A percentile compares a stretch with the other conserved stretches of the same genome.
phyloP scores from a whole-genome alignment of 495 filamentous ascomycete genomes.

The Friedmanniomyces simplex region DNA sequence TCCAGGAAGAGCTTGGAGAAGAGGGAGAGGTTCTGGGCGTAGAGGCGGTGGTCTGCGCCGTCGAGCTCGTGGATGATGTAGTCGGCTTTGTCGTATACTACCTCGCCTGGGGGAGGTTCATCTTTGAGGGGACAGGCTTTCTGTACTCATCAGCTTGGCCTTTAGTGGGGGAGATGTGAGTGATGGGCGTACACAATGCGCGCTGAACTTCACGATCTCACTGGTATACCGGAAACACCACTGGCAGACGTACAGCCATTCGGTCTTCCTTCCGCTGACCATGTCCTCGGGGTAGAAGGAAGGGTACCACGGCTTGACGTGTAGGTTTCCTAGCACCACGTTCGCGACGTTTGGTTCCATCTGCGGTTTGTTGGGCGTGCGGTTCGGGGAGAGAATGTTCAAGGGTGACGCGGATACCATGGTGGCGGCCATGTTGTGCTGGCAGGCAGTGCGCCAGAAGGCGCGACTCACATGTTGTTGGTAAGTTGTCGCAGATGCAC shows the following conservation, averaged over 20 bases:
- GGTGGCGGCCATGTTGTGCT: constrained; percentile 7
- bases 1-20: constrained; percentile 98
- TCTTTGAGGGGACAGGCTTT: constrained; percentile 35
- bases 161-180: not conserved
- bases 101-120: constrained; percentile 27
- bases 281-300: constrained; percentile 38
- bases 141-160: constrained; percentile 24
- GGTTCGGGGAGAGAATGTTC: constrained; percentile 8
- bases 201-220: constrained; percentile 51
- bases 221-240: constrained; percentile 89
- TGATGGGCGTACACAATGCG: constrained; percentile 36
- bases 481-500: too few species aligned
- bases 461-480: not conserved
- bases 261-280: constrained; percentile 27
- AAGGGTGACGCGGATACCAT: not conserved
- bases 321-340: constrained; percentile 36
- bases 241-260: constrained; percentile 74
- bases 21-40: constrained; percentile 87
- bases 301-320: constrained; percentile 38
- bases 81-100: constrained; percentile 48
- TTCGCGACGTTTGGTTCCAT: constrained; percentile 34
- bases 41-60: constrained; percentile 73
- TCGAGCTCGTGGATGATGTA: constrained; percentile 83
- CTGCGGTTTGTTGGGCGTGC: constrained; percentile 6
- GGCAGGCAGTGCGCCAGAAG: not conserved